Conservation (phyloP, 169 alveolate genomes). For the Plasmodium fragile region DNA sequence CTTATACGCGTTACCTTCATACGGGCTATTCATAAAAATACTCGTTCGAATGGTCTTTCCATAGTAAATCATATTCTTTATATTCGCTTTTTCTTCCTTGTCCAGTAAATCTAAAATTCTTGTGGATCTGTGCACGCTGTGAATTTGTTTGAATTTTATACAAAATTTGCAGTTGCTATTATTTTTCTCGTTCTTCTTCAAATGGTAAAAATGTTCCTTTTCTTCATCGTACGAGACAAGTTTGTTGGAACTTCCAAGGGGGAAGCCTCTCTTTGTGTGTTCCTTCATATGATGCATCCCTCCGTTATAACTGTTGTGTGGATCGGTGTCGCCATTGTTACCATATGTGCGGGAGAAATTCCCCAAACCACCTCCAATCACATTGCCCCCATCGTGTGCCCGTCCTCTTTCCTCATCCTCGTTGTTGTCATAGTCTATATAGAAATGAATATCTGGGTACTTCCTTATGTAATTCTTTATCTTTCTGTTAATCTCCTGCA, state of each 20-base stretch:
- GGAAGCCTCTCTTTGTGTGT: neutral
- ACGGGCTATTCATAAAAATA: constrained; percentile 51
- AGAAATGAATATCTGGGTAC: constrained; percentile 73
- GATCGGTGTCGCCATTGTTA: neutral
- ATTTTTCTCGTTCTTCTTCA: constrained; percentile 40
- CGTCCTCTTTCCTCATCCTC: constrained; percentile 18
- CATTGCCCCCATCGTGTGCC: neutral
- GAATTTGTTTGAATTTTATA: constrained; percentile 43
- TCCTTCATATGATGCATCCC: neutral
- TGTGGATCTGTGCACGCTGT: constrained; percentile 24
- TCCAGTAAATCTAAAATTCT: constrained; percentile 27
- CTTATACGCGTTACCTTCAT: constrained; percentile 52
- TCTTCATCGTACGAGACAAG: constrained; percentile 58
- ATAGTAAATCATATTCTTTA: constrained; percentile 68
- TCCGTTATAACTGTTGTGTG: constrained; percentile 1
- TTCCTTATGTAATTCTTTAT: constrained; percentile 68
- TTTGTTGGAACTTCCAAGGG: constrained; percentile 14
- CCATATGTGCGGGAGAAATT: neutral
- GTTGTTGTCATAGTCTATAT: constrained; percentile 59
- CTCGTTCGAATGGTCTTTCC: constrained; percentile 73
- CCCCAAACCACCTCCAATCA: neutral
- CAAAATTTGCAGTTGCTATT: constrained; percentile 55
- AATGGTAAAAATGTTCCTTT: constrained; percentile 72
- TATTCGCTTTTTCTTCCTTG: constrained; percentile 24
- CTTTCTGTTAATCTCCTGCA: constrained; percentile 67